Conservation (phyloP, 495 filamentous ascomycete genomes). For the Symbiotaphrina buchneri region DNA sequence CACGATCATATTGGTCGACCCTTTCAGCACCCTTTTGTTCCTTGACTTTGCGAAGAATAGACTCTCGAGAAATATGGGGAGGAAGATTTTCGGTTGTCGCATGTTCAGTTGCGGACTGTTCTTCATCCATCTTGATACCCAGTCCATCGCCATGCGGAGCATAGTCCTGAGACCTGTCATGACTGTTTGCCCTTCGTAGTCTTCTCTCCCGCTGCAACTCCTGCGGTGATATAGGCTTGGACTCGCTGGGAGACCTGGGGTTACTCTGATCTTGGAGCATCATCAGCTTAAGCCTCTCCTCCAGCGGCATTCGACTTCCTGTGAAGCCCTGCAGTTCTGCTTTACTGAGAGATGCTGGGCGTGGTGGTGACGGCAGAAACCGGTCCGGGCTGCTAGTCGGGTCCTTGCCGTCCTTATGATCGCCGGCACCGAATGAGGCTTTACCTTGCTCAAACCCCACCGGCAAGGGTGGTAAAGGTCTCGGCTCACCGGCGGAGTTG, state of each 20-base stretch:
- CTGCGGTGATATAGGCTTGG: constrained; percentile 22
- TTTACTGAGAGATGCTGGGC: constrained; percentile 37
- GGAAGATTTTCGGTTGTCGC: constrained; percentile 33
- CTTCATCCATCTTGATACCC: constrained; percentile 15
- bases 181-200: constrained; percentile 25
- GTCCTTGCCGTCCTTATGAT: constrained; percentile 38
- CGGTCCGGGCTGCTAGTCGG: constrained; percentile 33
- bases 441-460: too few relatives aligned
- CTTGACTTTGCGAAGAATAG: constrained; percentile 74
- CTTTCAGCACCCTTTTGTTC: constrained; percentile 27
- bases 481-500: constrained; percentile 47
- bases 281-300: constrained; percentile 67
- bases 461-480: constrained; percentile 56
- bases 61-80: constrained; percentile 76
- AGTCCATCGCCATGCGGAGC: constrained; percentile 18
- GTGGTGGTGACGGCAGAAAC: constrained; percentile 40
- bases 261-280: constrained; percentile 41
- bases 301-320: constrained; percentile 48
- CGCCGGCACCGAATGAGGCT: constrained; percentile 19
- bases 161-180: constrained; percentile 9
- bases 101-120: constrained; percentile 16
- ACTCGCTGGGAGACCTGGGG: constrained; percentile 24
- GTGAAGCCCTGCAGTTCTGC: constrained; percentile 46
- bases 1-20: constrained; percentile 23
- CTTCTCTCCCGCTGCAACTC: constrained; percentile 38